These are phyloP conservation scores for Vitis hybrid DNA, from an alignment of 177 flowering plant genomes.

Conservation along the genomic window DNA sequence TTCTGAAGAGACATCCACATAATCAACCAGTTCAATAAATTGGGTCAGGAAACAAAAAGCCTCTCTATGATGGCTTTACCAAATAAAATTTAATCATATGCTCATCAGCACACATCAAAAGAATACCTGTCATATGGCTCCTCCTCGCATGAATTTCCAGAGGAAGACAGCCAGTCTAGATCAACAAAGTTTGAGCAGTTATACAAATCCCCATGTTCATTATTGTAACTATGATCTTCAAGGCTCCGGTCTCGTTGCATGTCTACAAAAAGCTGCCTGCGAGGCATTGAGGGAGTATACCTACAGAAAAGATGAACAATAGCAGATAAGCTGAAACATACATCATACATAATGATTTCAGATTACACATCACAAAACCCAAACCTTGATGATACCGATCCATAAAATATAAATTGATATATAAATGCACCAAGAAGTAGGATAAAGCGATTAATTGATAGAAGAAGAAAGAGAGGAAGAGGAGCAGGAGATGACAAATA, in stretches of 20 bases:
- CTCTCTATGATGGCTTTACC: background rate
- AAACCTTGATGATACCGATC: too few species aligned
- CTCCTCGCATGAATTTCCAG: constrained; percentile 48
- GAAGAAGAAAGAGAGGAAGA: too few species aligned
- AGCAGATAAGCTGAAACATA: background rate
- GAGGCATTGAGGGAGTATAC: constrained; percentile 35
- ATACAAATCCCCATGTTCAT: constrained; percentile 31
- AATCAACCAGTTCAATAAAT: too few species aligned
- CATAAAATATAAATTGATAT: too few species aligned
- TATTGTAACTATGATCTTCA: constrained; percentile 29
- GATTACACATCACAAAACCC: background rate
- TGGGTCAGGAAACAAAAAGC: background rate
- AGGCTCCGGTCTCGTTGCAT: constrained; percentile 26
- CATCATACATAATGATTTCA: background rate
- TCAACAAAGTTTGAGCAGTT: constrained; percentile 50
- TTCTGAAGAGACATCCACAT: background rate
- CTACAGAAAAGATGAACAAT: constrained; percentile 17
- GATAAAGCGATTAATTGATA: too few species aligned
- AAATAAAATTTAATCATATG: background rate
- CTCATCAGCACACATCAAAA: background rate
- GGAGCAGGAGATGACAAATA: too few species aligned
- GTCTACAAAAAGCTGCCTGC: constrained; percentile 32
- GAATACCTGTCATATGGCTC: constrained; percentile 42
- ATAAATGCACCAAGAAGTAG: too few species aligned
- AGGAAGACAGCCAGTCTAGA: constrained; percentile 50